Conservation (phyloP, 768 basidiomycete species). For the Leucocoprinus birnbaumii region DNA sequence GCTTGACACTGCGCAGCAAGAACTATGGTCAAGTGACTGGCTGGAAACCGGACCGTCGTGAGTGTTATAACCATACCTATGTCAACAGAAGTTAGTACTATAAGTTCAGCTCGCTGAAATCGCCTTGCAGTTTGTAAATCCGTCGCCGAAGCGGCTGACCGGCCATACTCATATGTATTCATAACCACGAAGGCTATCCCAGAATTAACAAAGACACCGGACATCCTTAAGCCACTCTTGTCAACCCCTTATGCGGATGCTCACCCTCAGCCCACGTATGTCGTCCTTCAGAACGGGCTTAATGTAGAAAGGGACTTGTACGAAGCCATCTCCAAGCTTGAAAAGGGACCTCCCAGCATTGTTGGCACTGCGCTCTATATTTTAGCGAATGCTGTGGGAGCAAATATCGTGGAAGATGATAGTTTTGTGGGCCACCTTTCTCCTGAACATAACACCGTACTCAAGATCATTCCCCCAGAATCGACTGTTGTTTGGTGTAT, state of each 20-base stretch:
- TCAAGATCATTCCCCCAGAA: slow-evolving; percentile 34
- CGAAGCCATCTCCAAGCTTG: slow-evolving; percentile 40
- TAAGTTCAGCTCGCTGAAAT: neutral
- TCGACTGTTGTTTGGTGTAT: slow-evolving; percentile 49
- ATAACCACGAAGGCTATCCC: slow-evolving; percentile 72
- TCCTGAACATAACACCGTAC: neutral
- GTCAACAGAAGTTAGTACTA: neutral
- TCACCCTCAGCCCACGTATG: slow-evolving; percentile 54
- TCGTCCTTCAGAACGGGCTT: slow-evolving; percentile 70
- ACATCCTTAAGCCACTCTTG: slow-evolving; percentile 55
- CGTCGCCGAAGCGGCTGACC: slow-evolving; percentile 57
- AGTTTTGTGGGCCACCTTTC: slow-evolving; percentile 38
- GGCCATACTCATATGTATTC: slow-evolving; percentile 61
- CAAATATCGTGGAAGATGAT: slow-evolving; percentile 49
- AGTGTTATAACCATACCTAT: slow-evolving; percentile 23
- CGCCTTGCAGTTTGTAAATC: slow-evolving; percentile 48
- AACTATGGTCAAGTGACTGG: slow-evolving; percentile 56
- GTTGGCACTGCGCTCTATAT: slow-evolving; percentile 57
- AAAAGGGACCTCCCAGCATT: slow-evolving; percentile 43
- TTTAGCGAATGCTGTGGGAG: slow-evolving; percentile 41
- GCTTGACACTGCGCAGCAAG: slow-evolving; percentile 51
- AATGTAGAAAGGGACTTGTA: slow-evolving; percentile 69
- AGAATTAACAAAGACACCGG: slow-evolving; percentile 55
- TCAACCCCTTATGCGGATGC: slow-evolving; percentile 40
- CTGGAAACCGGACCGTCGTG: slow-evolving; percentile 67